A percentile compares a stretch with the other conserved stretches of the same genome.
phyloP scores from a whole-genome alignment of 257 asterid species.

The Eucommia ulmoides region DNA sequence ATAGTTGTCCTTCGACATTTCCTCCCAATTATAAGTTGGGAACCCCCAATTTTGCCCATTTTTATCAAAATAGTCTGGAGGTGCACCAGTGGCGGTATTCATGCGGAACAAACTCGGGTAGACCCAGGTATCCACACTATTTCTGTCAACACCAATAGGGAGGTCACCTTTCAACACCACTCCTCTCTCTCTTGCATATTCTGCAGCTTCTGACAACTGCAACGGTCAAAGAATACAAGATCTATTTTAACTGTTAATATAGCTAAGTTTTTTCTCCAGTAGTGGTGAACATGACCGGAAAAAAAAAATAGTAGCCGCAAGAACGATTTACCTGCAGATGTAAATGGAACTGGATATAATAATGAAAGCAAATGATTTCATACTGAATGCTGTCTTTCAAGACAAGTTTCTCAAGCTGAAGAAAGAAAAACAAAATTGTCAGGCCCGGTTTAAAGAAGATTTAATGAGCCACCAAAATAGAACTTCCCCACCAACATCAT shows the following conservation, averaged over 20 bases:
- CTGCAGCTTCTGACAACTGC: slow-evolving; percentile 89
- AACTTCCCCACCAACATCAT: not conserved
- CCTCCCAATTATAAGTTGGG: slow-evolving; percentile 99
- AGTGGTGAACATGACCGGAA: slow-evolving; percentile 8
- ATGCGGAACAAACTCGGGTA: slow-evolving; percentile 82
- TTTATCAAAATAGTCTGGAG: slow-evolving; percentile 95
- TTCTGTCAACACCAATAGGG: slow-evolving; percentile 91
- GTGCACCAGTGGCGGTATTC: slow-evolving; percentile 98
- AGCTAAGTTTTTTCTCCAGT: slow-evolving; percentile 6
- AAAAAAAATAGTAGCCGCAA: slow-evolving; percentile 5
- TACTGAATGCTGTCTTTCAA: slow-evolving; percentile 60
- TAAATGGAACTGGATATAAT: slow-evolving; percentile 82
- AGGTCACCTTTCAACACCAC: slow-evolving; percentile 94
- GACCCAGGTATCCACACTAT: slow-evolving; percentile 98
- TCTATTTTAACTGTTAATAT: no score
- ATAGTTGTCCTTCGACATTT: slow-evolving; percentile 95
- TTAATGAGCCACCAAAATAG: no score
- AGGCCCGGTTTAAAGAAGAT: not conserved
- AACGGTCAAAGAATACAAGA: slow-evolving; percentile 9
- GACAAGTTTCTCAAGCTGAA: slow-evolving; percentile 88
- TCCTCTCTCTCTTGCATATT: slow-evolving; percentile 75
- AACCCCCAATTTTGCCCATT: slow-evolving; percentile 99
- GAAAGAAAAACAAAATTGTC: slow-evolving; percentile 14
- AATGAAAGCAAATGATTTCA: slow-evolving; percentile 65
- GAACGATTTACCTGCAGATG: slow-evolving; percentile 62